phyloP scores from a whole-genome alignment of 2,329 filamentous ascomycete species.

The Curvularia sp. region DNA sequence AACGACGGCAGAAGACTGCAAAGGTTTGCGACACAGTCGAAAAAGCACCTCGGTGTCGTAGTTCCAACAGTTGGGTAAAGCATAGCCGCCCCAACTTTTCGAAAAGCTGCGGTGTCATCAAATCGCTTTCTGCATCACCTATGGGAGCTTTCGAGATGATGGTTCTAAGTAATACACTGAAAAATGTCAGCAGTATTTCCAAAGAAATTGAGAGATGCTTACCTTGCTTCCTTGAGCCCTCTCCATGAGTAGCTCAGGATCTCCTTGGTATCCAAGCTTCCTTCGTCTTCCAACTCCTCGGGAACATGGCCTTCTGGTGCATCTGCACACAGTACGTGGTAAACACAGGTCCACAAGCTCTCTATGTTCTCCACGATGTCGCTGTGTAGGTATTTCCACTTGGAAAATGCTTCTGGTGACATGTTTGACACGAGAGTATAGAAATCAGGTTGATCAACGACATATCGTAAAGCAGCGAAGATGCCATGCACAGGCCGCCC shows the following conservation, averaged over 20 bases:
- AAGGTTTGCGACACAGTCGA: constrained; percentile 92
- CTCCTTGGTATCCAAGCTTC: constrained; percentile 82
- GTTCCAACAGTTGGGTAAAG: constrained; percentile 79
- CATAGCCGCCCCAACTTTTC: constrained; percentile 73
- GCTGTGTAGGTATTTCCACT: constrained; percentile 56
- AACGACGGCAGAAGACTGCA: constrained; percentile 75
- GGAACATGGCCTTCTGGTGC: constrained; percentile 89
- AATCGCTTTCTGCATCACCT: constrained; percentile 25
- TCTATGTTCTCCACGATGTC: constrained; percentile 67
- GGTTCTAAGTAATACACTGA: constrained; percentile 70
- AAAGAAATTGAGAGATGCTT: constrained; percentile 23
- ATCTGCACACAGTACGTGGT: constrained; percentile 84
- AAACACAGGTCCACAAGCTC: constrained; percentile 78
- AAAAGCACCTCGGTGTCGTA: constrained; percentile 91
- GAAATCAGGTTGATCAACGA: constrained; percentile 54
- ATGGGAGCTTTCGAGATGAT: constrained; percentile 51
- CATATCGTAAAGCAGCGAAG: constrained; percentile 56
- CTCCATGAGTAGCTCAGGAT: constrained; percentile 94
- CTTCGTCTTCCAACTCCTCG: constrained; percentile 74
- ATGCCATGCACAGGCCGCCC: constrained; percentile 56
- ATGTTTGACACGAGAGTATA: constrained; percentile 24
- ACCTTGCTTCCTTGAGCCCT: constrained; percentile 93
- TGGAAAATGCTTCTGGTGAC: constrained; percentile 14
- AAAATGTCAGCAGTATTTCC: constrained; percentile 3
- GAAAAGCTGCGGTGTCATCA: constrained; percentile 59